These are phyloP conservation scores for Chaetomium olivaceum DNA, from an alignment of 2,329 filamentous ascomycete genomes.

Conservation along the genomic window DNA sequence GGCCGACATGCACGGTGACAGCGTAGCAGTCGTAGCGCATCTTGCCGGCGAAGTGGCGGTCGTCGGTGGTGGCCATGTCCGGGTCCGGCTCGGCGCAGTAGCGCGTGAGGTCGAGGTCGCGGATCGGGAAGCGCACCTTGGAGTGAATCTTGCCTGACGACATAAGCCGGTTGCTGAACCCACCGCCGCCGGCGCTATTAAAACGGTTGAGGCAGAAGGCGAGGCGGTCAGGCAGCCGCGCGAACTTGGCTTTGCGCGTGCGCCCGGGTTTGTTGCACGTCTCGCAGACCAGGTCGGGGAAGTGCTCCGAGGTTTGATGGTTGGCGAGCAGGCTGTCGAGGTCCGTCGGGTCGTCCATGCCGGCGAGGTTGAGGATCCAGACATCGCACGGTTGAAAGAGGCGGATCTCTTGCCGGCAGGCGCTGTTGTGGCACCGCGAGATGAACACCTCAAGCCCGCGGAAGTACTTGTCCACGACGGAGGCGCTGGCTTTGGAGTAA, in stretches of 20 bases:
- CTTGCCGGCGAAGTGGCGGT: slow-evolving; percentile 51
- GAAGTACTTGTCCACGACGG: slow-evolving; percentile 78
- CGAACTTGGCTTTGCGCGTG: slow-evolving; percentile 72
- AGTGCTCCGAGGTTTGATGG: slow-evolving; percentile 66
- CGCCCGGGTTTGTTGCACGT: slow-evolving; percentile 68
- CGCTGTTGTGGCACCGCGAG: slow-evolving; percentile 64
- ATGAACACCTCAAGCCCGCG: slow-evolving; percentile 73
- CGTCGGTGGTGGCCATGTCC: slow-evolving; percentile 37
- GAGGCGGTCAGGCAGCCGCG: slow-evolving; percentile 75
- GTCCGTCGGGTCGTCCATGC: slow-evolving; percentile 35
- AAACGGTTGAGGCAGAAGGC: slow-evolving; percentile 73
- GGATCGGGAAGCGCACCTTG: slow-evolving; percentile 74
- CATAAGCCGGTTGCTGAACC: slow-evolving; percentile 7
- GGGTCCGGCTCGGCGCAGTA: slow-evolving; percentile 42
- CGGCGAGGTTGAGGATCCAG: slow-evolving; percentile 48
- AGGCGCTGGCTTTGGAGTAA: slow-evolving; percentile 68
- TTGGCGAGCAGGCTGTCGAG: slow-evolving; percentile 66
- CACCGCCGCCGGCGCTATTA: slow-evolving; percentile 37
- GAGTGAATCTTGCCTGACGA: slow-evolving; percentile 65
- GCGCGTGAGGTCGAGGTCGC: slow-evolving; percentile 59
- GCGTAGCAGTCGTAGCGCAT: slow-evolving; percentile 85
- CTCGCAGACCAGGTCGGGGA: slow-evolving; percentile 73
- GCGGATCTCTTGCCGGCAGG: slow-evolving; percentile 52
- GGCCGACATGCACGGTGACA: slow-evolving; percentile 75
- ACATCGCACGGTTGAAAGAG: slow-evolving; percentile 51